These are phyloP conservation scores for Leishmania turanica DNA, from an alignment of 208 protist species.

Conservation along the genomic window DNA sequence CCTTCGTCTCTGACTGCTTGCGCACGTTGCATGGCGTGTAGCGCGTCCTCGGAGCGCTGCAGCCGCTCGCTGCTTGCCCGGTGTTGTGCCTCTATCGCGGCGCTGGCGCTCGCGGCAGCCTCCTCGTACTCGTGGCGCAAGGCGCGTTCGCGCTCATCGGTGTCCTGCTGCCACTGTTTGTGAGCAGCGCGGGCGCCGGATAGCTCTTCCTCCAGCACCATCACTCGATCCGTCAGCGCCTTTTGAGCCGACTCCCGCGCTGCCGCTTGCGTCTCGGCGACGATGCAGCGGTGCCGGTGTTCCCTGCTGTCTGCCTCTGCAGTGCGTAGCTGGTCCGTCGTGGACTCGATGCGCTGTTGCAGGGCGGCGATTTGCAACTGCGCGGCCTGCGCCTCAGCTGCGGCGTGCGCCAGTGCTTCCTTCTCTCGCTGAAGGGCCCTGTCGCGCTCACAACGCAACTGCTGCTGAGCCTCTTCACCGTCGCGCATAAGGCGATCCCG, in stretches of 20 bases:
- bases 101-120: background rate
- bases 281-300: background rate
- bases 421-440: background rate
- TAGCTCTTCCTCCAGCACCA: conserved; percentile 5
- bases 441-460: conserved; percentile 1
- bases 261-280: background rate
- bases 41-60: background rate
- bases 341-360: conserved; percentile 1
- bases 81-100: background rate
- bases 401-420: background rate
- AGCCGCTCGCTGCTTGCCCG: background rate
- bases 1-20: background rate
- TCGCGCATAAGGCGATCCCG: background rate
- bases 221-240: background rate
- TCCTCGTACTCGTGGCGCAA: conserved; percentile 2
- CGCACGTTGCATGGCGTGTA: background rate
- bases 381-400: background rate
- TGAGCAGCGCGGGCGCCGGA: background rate
- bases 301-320: background rate
- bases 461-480: background rate
- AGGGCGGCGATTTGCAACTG: background rate
- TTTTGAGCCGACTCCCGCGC: conserved; percentile 3
- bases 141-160: background rate
- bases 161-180: conserved; percentile 4
- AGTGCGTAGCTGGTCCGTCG: background rate